Base-by-base conservation (phyloP, 805 yeast genomes). In the Ogataea pignaliae region DNA sequence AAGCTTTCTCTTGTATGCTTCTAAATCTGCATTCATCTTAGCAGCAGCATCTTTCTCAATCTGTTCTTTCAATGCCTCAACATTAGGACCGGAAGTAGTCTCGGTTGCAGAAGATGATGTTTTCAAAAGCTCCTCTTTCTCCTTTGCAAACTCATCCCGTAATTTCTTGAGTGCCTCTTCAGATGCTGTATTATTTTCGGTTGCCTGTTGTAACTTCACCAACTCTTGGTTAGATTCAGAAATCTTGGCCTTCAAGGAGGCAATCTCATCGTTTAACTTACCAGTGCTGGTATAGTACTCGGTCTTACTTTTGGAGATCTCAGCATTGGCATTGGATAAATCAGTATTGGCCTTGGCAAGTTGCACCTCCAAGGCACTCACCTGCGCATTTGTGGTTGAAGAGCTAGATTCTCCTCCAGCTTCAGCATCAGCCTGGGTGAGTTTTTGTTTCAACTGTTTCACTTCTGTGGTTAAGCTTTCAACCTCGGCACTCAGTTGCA, bases 1-100 rank as follows among this genome's bases (percentile, higher is more conserved):
- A n/a, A 71, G 48, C 39, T 57, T 59, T 16, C 50, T 60, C 43
- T 66, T 69, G 40, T 59, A 59, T 1, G 59, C 57, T 34, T 60
- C 64, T 30, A 60, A 48, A 36, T 62, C 63, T 51, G 43, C 55
- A 49, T 40, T 35, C 43, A 62, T 49, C 14, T 68, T 69, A 1
- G 59, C 56, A 41, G 69, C 66, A 34, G 60, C 57, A n/a, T 65
- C 61, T 18, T 47, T 51, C 36, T 55, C 49, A 26, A 57, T 40
- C 38, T 53, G 39, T 52, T 43, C 59, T 29, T 54, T 56, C 29
- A 49, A 47, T 39, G 52, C 55, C 11, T 55, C 64, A 16, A 53
- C 26, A 8, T 53, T 51, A 7, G 36, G 61, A 18, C 51, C 53
- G n/a, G 55, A 47, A 26, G 56, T 42, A n/a, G 21, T 13, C 48